Evolutionary conservation across 2,329 filamentous ascomycete genomes (phyloP).

Genomic region (Phaeosphaeriaceae sp.): DNA sequence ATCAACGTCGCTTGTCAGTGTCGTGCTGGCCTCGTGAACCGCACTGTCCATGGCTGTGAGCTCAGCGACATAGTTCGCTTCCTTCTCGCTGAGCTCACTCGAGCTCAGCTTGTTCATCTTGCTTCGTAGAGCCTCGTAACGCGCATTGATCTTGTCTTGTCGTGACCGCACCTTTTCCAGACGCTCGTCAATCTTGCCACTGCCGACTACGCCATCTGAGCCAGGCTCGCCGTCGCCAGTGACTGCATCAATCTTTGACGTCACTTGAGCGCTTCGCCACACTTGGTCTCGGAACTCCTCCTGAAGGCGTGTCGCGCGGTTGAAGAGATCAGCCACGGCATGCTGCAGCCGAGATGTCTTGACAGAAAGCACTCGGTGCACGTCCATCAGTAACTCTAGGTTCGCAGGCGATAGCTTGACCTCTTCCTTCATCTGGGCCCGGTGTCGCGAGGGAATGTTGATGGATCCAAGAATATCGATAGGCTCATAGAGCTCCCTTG

Average conservation of each 20-base stretch:
- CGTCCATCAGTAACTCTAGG: constrained; percentile 73
- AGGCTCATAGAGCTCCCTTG: constrained; percentile 64
- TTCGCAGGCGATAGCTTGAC: constrained; percentile 74
- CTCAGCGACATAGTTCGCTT: constrained; percentile 66
- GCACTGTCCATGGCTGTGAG: constrained; percentile 54
- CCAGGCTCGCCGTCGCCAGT: constrained; percentile 61
- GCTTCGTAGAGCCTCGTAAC: constrained; percentile 66
- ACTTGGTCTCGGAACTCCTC: constrained; percentile 73
- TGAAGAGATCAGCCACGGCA: constrained; percentile 76
- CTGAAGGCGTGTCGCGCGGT: constrained; percentile 72
- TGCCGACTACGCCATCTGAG: constrained; percentile 56
- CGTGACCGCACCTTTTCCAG: constrained; percentile 62
- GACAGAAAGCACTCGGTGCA: constrained; percentile 72
- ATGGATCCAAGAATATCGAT: constrained; percentile 65
- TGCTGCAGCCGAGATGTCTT: constrained; percentile 73
- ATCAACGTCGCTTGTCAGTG: constrained; percentile 40
- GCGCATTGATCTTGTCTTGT: constrained; percentile 63
- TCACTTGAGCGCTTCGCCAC: constrained; percentile 69
- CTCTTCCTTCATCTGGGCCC: constrained; percentile 69
- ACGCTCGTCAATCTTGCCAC: constrained; percentile 66
- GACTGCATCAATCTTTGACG: constrained; percentile 70
- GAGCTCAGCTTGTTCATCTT: constrained; percentile 57
- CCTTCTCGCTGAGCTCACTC: constrained; percentile 68
- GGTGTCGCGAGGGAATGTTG: constrained; percentile 66
- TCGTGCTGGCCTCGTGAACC: constrained; percentile 40